Conservation (phyloP, 257 asterid species). For the Avicennia marina region DNA sequence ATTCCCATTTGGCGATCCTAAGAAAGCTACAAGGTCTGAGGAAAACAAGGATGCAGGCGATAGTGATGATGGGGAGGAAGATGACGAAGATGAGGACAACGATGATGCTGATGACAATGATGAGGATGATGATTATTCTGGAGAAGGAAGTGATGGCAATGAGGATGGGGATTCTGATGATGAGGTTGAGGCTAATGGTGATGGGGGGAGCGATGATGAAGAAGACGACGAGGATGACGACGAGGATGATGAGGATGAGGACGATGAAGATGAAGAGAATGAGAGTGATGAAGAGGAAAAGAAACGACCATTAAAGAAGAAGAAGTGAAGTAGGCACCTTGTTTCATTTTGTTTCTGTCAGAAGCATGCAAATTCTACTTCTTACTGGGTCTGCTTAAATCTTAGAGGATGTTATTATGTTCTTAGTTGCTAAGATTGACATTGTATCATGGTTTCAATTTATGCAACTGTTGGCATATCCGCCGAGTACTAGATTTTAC, state of each 20-base stretch:
- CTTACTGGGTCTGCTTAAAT: no score
- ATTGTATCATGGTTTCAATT: no score
- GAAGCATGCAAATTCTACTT: no score
- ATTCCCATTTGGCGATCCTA: conserved; percentile 20
- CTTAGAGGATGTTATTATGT: no score
- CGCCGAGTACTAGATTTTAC: no score
- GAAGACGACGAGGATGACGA: background rate
- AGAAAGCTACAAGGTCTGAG: conserved; percentile 13
- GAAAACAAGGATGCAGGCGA: conserved; percentile 6
- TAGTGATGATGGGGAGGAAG: background rate
- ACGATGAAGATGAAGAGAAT: background rate
- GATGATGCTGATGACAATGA: background rate
- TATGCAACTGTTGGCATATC: no score
- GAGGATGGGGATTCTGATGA: background rate
- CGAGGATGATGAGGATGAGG: background rate
- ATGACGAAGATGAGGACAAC: background rate
- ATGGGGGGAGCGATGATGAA: background rate
- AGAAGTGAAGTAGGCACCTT: no score
- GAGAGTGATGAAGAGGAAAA: conserved; percentile 3
- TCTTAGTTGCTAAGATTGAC: no score
- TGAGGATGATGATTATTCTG: background rate
- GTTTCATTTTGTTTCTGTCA: no score
- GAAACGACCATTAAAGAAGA: conserved; percentile 4
- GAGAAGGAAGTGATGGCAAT: background rate
- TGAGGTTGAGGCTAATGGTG: background rate